These are phyloP conservation scores for Tuber umbilicatum DNA, from an alignment of 495 filamentous ascomycete species.

Conservation along the genomic window DNA sequence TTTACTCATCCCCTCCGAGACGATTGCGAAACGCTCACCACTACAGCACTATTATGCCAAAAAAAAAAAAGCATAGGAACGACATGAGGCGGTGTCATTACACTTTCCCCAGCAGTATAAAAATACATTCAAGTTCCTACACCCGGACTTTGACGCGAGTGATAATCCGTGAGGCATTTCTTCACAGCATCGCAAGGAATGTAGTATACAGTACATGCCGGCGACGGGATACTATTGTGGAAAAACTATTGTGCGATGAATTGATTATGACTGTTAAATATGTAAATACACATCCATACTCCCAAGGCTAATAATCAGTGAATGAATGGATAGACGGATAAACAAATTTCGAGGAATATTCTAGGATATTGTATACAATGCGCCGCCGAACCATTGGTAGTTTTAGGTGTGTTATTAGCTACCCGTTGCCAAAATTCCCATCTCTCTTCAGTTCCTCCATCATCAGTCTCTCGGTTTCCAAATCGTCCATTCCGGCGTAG, in stretches of 20 bases:
- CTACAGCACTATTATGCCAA: not conserved
- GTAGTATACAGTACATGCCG: no score
- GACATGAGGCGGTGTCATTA: not conserved
- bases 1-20: not conserved
- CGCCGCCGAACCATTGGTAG: not conserved
- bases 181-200: not conserved
- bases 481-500: not conserved
- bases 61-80: not conserved
- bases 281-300: not conserved
- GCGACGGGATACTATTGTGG: not conserved
- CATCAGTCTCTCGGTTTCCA: slow-evolving; percentile 1
- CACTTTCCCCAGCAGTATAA: no score
- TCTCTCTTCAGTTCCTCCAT: not conserved
- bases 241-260: not conserved
- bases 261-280: not conserved
- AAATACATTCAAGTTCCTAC: not conserved
- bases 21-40: not conserved
- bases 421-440: not conserved
- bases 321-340: not conserved
- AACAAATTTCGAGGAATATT: not conserved
- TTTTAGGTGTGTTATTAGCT: not conserved
- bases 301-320: not conserved
- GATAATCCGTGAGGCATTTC: not conserved
- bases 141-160: not conserved
- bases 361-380: not conserved